These are phyloP conservation scores for Penstemon barbatus DNA, from an alignment of 257 asterid species.

Conservation along the genomic window DNA sequence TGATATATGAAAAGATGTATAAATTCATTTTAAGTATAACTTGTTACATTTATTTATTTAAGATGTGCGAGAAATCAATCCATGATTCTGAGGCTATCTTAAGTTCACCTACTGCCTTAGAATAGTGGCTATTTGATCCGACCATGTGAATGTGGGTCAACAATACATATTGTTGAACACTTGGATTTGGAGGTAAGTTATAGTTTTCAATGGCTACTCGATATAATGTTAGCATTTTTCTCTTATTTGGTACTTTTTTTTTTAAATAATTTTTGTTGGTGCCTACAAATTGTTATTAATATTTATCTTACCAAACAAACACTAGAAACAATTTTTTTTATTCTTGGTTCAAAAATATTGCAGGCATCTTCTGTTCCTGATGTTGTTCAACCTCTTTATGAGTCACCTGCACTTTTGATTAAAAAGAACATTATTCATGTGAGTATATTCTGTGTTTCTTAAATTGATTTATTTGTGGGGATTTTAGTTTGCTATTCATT, in stretches of 20 bases:
- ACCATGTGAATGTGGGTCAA: slow-evolving; percentile 44
- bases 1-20: background rate
- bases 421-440: slow-evolving; percentile 39
- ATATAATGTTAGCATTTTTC: too few species aligned
- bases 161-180: slow-evolving; percentile 41
- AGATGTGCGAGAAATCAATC: slow-evolving; percentile 55
- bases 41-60: slow-evolving; percentile 13
- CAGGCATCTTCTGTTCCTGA: slow-evolving; percentile 55
- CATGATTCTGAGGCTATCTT: slow-evolving; percentile 38
- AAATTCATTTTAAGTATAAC: background rate
- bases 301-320: too few species aligned
- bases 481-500: background rate
- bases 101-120: slow-evolving; percentile 44
- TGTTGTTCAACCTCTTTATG: slow-evolving; percentile 46
- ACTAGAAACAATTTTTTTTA: too few species aligned
- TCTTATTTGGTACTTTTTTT: too few species aligned
- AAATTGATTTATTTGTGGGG: background rate
- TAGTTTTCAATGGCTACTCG: background rate
- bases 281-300: too few species aligned
- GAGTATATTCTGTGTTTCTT: slow-evolving; percentile 21
- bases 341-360: background rate
- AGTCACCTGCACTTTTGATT: slow-evolving; percentile 46
- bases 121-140: slow-evolving; percentile 51
- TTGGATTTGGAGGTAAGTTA: slow-evolving; percentile 43
- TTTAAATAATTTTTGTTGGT: too few species aligned